These are phyloP conservation scores for Ophiostoma sp. DNA, from an alignment of 2,329 filamentous ascomycete species.

Conservation along the genomic window DNA sequence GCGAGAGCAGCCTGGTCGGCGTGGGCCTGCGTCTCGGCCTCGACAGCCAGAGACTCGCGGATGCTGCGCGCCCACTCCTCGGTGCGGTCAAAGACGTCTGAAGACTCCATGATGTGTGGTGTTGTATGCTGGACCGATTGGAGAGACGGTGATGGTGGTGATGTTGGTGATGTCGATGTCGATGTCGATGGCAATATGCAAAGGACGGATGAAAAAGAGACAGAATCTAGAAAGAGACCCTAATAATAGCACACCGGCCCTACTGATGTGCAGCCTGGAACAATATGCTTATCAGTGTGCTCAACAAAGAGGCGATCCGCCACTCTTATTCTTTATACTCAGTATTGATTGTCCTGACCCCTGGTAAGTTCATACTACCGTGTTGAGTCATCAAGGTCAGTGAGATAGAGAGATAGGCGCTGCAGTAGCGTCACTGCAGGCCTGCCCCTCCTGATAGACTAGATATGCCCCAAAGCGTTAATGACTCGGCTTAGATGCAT, in stretches of 20 bases:
- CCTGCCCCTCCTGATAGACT: background rate
- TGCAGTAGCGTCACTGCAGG: background rate
- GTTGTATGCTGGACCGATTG: background rate
- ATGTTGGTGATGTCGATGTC: background rate
- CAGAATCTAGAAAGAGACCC: background rate
- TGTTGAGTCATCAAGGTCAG: constrained; percentile 6
- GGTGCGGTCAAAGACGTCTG: constrained; percentile 21
- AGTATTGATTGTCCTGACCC: background rate
- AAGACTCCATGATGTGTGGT: constrained; percentile 8
- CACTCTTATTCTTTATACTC: background rate
- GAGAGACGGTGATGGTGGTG: background rate
- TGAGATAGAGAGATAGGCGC: background rate
- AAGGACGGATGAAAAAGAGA: background rate
- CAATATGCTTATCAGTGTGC: background rate
- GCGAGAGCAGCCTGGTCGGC: constrained; percentile 51
- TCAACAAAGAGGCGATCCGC: constrained; percentile 7
- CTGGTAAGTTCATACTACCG: background rate
- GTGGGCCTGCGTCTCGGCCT: constrained; percentile 43
- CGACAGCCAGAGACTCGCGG: constrained; percentile 47
- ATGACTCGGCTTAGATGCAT: background rate
- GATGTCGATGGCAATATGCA: background rate
- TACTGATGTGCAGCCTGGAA: background rate
- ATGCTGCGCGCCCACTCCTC: constrained; percentile 62
- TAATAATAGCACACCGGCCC: background rate
- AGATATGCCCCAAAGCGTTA: constrained; percentile 13